Conservation (phyloP, 2,329 filamentous ascomycete species). For the Aspergillus texensis region DNA sequence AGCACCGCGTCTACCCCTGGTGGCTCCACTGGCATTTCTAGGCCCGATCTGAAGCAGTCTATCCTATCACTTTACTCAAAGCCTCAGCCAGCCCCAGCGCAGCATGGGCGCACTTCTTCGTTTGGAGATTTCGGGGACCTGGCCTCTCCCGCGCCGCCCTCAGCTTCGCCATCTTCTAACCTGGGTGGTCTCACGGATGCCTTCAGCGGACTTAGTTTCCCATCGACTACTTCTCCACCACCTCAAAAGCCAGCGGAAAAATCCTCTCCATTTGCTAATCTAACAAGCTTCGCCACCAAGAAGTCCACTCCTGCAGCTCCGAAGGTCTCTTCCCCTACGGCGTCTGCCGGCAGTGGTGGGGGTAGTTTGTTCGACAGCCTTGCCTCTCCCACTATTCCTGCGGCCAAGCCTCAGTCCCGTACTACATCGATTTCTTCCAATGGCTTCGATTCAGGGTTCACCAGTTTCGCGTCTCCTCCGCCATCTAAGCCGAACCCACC, state of each 20-base stretch:
- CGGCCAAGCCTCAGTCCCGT: slow-evolving; percentile 45
- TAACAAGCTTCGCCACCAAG: slow-evolving; percentile 57
- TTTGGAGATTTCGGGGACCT: slow-evolving; percentile 74
- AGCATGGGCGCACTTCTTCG: slow-evolving; percentile 62
- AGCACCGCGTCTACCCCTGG: slow-evolving; percentile 70
- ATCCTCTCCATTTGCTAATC: slow-evolving; percentile 65
- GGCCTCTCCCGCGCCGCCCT: slow-evolving; percentile 54
- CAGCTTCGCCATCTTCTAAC: slow-evolving; percentile 32
- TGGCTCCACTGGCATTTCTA: slow-evolving; percentile 65
- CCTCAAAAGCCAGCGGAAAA: slow-evolving; percentile 49
- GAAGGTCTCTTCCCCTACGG: slow-evolving; percentile 52
- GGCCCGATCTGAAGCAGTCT: slow-evolving; percentile 94
- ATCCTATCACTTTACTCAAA: slow-evolving; percentile 94
- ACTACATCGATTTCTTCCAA: slow-evolving; percentile 58
- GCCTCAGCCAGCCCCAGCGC: slow-evolving; percentile 62
- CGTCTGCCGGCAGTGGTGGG: slow-evolving; percentile 69
- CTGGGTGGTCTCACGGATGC: slow-evolving; percentile 76
- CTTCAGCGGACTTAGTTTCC: slow-evolving; percentile 71
- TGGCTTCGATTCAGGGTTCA: slow-evolving; percentile 68
- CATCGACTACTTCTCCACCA: slow-evolving; percentile 45
- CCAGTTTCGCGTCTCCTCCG: slow-evolving; percentile 56
- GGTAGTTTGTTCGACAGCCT: slow-evolving; percentile 79
- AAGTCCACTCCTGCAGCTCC: slow-evolving; percentile 49
- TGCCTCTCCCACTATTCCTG: slow-evolving; percentile 63
- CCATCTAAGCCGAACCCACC: slow-evolving; percentile 51